Evolutionary conservation across 768 basidiomycete species (phyloP).

Genomic region (Collybiopsis luxurians): DNA sequence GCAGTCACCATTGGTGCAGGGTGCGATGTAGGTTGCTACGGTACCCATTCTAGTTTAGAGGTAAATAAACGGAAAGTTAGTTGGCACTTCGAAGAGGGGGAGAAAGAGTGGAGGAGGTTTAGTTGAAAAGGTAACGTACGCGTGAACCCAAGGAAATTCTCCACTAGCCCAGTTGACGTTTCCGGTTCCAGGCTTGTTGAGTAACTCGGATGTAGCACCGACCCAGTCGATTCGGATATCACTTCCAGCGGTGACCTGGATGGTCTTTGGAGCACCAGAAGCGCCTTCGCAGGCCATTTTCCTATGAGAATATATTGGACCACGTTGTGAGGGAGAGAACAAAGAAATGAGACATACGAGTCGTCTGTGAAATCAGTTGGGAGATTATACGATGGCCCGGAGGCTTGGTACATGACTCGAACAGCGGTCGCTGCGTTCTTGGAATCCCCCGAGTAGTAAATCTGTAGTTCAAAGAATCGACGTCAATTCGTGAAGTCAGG

Average conservation of each 20-base stretch:
- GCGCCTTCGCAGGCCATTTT: constrained; percentile 21
- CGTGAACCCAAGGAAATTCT: constrained; percentile 23
- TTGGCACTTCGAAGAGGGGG: neutral
- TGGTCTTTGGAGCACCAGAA: constrained; percentile 14
- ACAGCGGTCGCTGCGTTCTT: constrained; percentile 17
- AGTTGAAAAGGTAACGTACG: constrained; percentile 18
- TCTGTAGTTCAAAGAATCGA: neutral
- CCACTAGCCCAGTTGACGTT: constrained; percentile 6
- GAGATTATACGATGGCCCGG: constrained; percentile 16
- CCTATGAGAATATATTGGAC: neutral
- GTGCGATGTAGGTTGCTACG: constrained; percentile 20
- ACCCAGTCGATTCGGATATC: constrained; percentile 16
- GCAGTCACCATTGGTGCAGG: constrained; percentile 20
- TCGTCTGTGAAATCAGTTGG: constrained; percentile 15
- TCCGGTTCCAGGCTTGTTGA: constrained; percentile 17
- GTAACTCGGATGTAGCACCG: constrained; percentile 19
- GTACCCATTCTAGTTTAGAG: constrained; percentile 17
- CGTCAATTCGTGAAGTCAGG: neutral
- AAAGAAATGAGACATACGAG: constrained; percentile 6
- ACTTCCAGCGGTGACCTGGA: constrained; percentile 16
- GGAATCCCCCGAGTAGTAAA: constrained; percentile 16
- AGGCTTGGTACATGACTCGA: constrained; percentile 19
- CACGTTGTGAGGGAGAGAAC: neutral
- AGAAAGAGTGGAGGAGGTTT: neutral
- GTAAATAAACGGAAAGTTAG: neutral